Evolutionary conservation across 352 stramenopile species (phyloP).

Genomic region (Phytophthora syringae): DNA sequence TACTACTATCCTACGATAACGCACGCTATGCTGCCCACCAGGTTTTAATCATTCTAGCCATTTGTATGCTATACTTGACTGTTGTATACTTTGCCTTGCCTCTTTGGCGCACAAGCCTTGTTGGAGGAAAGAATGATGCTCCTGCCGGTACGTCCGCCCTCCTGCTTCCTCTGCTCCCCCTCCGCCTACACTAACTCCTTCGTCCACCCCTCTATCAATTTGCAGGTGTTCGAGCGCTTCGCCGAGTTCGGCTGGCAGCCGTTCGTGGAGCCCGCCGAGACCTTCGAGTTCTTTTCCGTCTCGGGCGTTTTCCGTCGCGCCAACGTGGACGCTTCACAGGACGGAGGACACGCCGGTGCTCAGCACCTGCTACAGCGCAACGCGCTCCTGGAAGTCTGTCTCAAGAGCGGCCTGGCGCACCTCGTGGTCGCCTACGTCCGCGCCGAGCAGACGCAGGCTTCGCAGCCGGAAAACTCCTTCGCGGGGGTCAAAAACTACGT

Average conservation of each 20-base stretch:
- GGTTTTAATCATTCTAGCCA: conserved; percentile 14
- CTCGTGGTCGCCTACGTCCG: conserved; percentile 78
- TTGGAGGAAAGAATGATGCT: conserved; percentile 54
- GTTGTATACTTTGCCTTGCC: conserved; percentile 8
- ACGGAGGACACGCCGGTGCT: conserved; percentile 33
- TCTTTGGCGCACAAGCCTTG: conserved; percentile 35
- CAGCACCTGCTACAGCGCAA: conserved; percentile 67
- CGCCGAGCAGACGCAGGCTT: conserved; percentile 36
- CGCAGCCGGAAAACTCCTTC: conserved; percentile 32
- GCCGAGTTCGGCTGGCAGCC: conserved; percentile 79
- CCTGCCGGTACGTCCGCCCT: conserved; percentile 36
- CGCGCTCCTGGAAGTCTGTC: conserved; percentile 79
- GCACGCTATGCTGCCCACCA: neutral
- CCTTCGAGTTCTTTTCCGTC: conserved; percentile 86
- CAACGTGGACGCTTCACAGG: conserved; percentile 65
- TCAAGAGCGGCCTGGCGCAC: conserved; percentile 72
- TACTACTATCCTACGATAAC: no score
- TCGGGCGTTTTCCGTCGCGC: conserved; percentile 74
- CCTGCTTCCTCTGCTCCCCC: neutral
- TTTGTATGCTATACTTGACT: conserved; percentile 29
- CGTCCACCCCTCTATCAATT: no score
- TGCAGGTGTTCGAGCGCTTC: conserved; percentile 79
- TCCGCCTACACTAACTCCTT: no score
- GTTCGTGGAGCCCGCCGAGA: conserved; percentile 83
- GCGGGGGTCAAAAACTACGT: conserved; percentile 61